A percentile compares a stretch with the other conserved stretches of the same genome.
phyloP scores from a whole-genome alignment of 2,329 filamentous ascomycete genomes.

The Cercospora zeae-maydis region DNA sequence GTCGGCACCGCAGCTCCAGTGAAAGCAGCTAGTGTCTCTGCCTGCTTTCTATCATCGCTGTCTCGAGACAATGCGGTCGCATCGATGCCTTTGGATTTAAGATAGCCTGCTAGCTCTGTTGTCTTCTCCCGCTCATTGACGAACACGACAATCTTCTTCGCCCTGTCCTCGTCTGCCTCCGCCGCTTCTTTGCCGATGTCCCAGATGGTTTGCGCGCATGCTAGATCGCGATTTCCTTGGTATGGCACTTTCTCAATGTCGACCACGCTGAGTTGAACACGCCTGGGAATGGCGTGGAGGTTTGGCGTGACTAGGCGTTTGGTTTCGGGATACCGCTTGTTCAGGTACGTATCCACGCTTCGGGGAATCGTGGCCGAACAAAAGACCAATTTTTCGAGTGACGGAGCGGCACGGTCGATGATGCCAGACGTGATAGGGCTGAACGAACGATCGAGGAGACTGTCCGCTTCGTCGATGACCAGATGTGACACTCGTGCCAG shows the following conservation, averaged over 20 bases:
- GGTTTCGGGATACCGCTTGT: constrained; percentile 76
- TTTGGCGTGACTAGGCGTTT: constrained; percentile 88
- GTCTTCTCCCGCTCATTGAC: constrained; percentile 95
- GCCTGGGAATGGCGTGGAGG: constrained; percentile 88
- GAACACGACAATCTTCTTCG: constrained; percentile 88
- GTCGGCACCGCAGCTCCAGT: constrained; percentile 44
- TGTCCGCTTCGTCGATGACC: constrained; percentile 93
- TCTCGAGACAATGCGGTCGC: constrained; percentile 83
- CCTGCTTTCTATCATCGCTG: constrained; percentile 70
- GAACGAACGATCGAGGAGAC: constrained; percentile 90
- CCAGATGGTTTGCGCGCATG: constrained; percentile 93
- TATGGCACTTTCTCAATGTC: constrained; percentile 92
- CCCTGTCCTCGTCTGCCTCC: constrained; percentile 56
- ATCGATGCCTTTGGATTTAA: constrained; percentile 81
- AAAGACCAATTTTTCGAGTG: constrained; percentile 79
- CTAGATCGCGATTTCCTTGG: constrained; percentile 84
- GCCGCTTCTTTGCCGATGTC: constrained; percentile 76
- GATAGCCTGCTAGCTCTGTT: constrained; percentile 72
- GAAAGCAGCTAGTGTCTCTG: constrained; percentile 73
- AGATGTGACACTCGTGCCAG: constrained; percentile 87
- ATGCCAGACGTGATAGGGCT: constrained; percentile 76
- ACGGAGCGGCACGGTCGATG: constrained; percentile 75
- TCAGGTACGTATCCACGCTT: constrained; percentile 81
- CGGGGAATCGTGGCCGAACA: constrained; percentile 95
- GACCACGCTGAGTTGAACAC: constrained; percentile 89